Conservation (phyloP, 257 asterid genomes). For the Solanum arcanum region DNA sequence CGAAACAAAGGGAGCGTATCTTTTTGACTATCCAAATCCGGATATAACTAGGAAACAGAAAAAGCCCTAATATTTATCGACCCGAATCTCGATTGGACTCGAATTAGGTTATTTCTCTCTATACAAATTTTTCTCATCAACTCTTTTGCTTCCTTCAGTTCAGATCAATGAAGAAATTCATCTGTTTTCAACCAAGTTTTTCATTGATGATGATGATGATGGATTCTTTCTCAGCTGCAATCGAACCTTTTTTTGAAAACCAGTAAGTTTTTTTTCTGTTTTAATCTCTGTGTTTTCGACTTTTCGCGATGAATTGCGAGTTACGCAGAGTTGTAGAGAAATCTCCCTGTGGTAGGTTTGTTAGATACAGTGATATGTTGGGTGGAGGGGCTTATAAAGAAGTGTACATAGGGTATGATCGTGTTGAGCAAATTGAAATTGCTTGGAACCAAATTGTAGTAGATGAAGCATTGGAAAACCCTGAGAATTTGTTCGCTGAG, state of each 20-base stretch:
- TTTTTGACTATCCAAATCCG: too few species aligned
- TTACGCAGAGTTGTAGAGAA: neutral
- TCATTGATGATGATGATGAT: neutral
- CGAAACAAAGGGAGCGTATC: too few species aligned
- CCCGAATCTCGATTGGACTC: neutral
- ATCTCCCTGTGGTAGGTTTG: neutral
- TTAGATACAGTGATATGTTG: neutral
- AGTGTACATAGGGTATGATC: neutral
- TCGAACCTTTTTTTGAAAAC: neutral
- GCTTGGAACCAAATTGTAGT: neutral
- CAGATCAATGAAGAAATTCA: neutral
- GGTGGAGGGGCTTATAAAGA: neutral
- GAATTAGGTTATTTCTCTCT: neutral
- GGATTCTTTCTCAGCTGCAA: neutral
- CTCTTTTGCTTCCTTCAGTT: neutral
- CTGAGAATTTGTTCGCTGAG: neutral
- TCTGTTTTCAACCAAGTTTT: neutral
- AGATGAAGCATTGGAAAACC: neutral
- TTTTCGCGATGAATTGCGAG: neutral
- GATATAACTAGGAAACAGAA: too few species aligned
- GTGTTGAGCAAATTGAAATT: neutral
- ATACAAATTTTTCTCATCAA: neutral
- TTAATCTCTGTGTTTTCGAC: neutral
- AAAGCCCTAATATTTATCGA: neutral
- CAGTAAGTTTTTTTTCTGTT: neutral